Conservation (phyloP, 495 filamentous ascomycete genomes). For the Pyrenula aspistea region DNA sequence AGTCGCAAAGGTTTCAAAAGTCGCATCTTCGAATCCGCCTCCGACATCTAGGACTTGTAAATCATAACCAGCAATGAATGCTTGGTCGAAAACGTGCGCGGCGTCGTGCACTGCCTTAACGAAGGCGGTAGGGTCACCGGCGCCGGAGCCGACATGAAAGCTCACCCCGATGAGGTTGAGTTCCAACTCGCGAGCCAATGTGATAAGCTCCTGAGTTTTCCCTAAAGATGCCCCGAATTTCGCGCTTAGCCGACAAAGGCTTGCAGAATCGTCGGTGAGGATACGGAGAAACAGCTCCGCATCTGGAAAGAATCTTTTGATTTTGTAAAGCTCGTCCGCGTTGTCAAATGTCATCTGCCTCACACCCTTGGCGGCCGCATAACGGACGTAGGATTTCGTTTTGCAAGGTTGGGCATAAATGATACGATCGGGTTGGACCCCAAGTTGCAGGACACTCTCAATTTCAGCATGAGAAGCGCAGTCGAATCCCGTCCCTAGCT, state of each 20-base stretch:
- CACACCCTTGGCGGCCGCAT: slow-evolving; percentile 68
- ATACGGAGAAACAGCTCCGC: slow-evolving; percentile 91
- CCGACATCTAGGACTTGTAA: slow-evolving; percentile 88
- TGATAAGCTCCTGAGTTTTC: slow-evolving; percentile 61
- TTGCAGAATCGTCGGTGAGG: slow-evolving; percentile 88
- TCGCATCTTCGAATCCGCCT: slow-evolving; percentile 79
- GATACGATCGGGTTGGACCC: slow-evolving; percentile 82
- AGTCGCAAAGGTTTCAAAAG: slow-evolving; percentile 79
- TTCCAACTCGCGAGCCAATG: slow-evolving; percentile 73
- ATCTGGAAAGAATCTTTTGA: slow-evolving; percentile 75
- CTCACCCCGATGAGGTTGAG: slow-evolving; percentile 93
- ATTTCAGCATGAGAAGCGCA: slow-evolving; percentile 97
- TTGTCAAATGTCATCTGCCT: slow-evolving; percentile 99
- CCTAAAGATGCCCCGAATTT: slow-evolving; percentile 94
- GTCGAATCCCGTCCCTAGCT: slow-evolving; percentile 89
- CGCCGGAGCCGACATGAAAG: slow-evolving; percentile 95
- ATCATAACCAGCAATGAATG: slow-evolving; percentile 60
- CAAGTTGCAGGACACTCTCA: slow-evolving; percentile 72
- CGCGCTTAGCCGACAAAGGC: slow-evolving; percentile 83
- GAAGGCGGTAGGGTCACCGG: slow-evolving; percentile 81
- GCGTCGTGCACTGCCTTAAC: slow-evolving; percentile 83
- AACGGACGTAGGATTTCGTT: slow-evolving; percentile 93
- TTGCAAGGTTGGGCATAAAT: slow-evolving; percentile 99
- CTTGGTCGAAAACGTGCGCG: slow-evolving; percentile 81
- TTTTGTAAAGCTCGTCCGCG: slow-evolving; percentile 94